Base-by-base conservation (phyloP, 2,329 filamentous ascomycete genomes). In the Aspergillus thermomutatus region DNA sequence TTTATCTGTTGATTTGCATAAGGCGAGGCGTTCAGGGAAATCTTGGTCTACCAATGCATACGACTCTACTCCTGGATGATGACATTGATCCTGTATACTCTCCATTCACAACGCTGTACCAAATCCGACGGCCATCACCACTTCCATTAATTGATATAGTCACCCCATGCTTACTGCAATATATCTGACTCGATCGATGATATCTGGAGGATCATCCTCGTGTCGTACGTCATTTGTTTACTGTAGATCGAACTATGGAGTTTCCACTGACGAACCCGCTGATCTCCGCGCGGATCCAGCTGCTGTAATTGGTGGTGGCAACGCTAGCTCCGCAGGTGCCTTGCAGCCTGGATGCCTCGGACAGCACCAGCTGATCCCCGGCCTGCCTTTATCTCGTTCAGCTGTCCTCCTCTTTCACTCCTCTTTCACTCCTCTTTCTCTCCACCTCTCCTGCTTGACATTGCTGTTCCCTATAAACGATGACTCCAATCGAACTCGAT, bases 401-500 rank as follows among this genome's bases (percentile, higher is more conserved):
- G 47, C 10, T 34, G 17, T 50, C 50, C 27, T 45, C 17, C 46
- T 34, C 28, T 49, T 41, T 46, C 40, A 28, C 28, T 25, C 41
- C 19, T 45, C 50, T 41, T 28, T 54, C 28, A 14, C 49, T 28
- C 21, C n/a, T 45, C 41, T 34, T n/a, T 57, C 31, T 26, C 40
- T 37, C 7, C 14, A 49, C 28, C 19, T 23, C 27, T 46, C 23
- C 27, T 49, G 21, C 45, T n/a, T 49, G 28, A 28, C 27, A 43
- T 48, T 14, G 3, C 40, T 27, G 25, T 43, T 19, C 14, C 17
- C 4, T 50, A 52, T 46, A 23, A 23, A 46, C 17, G 50, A 74
- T 74, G 71, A 63, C 66, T 50, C 52, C 53, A 14, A 57, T 70
- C 27, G 67, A 71, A 50, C 61, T 58, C 10, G 72, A 69, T 57